These are phyloP conservation scores for Pseudogymnoascus sp. DNA, from an alignment of 2,329 filamentous ascomycete species.

Conservation along the genomic window DNA sequence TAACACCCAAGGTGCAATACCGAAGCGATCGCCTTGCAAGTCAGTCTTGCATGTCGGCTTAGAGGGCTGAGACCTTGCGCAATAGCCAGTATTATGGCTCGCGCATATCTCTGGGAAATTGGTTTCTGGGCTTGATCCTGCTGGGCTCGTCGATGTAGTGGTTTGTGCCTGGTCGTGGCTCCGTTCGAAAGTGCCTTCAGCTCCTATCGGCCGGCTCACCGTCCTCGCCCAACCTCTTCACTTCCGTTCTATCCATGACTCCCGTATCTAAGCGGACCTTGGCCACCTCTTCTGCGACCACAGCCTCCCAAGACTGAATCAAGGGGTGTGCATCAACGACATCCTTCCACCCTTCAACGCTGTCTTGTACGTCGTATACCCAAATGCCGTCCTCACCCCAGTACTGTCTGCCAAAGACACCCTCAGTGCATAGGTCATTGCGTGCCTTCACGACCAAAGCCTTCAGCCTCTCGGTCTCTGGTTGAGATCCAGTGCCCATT, in stretches of 20 bases:
- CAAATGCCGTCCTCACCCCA: slow-evolving; percentile 65
- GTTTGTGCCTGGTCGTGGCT: background rate
- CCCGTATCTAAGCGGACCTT: slow-evolving; percentile 33
- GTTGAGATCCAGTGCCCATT: slow-evolving; percentile 8
- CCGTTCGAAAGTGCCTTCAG: background rate
- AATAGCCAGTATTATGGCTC: background rate
- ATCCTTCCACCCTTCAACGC: slow-evolving; percentile 35
- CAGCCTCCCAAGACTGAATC: slow-evolving; percentile 51
- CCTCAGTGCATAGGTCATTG: slow-evolving; percentile 51
- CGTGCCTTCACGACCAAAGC: slow-evolving; percentile 42
- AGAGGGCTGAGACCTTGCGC: background rate
- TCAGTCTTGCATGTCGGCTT: background rate
- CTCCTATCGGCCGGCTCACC: background rate
- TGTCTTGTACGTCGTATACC: slow-evolving; percentile 50
- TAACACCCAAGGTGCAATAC: background rate
- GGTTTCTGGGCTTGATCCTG: background rate
- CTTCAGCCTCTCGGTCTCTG: slow-evolving; percentile 22
- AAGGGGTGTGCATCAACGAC: slow-evolving; percentile 63
- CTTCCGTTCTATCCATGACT: slow-evolving; percentile 21
- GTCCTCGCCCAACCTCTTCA: background rate
- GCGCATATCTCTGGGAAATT: background rate
- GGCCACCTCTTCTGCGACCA: slow-evolving; percentile 35
- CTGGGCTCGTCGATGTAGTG: background rate
- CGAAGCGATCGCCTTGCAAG: background rate
- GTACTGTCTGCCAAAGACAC: slow-evolving; percentile 57